Evolutionary conservation across 2,329 filamentous ascomycete genomes (phyloP), one percentile per base, ranked within the genome.

Genomic region (Colletotrichum sp.): DNA sequence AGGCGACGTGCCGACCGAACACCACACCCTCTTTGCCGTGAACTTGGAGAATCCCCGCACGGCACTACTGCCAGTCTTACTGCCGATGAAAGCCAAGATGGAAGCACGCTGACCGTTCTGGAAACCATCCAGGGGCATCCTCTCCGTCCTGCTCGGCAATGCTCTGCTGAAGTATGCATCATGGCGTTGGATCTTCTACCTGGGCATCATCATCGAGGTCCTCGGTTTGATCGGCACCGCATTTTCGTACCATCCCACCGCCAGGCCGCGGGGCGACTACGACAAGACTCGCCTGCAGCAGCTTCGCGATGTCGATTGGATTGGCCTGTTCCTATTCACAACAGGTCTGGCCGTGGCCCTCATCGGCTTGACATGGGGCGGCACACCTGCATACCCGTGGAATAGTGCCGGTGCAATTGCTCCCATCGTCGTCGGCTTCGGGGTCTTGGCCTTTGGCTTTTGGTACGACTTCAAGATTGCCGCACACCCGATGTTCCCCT

Each of bases 241-340:
- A 18, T 67, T 79, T 28, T 81, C 82, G 52, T 82, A 82, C 72
- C 76, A 76, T 39, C 81, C 81, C 10, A 80, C 80, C 2, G 73
- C 80, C 24, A 79, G 77, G 7, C 80, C 80, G 10, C 79, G 81
- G 30, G 78, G 80, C 21, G 82, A 83, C 75, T 80, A 76, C 36
- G 81, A 81, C 30, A 83, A 81, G 69, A 79, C 81, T 8, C 80
- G 80, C 18, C 80, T 78, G 79, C 76, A 83, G 66, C 78, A 82
- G 67, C 80, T 83, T 71, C 79, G 79, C 67, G 79, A 82, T 44
- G 78, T 83, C 12, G 82, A 83, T 72, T 84, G 81, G 72, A 68
- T 83, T 7, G 82, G 81, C 10, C 70, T 82, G 2, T 18, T 60
- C 18, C 74, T 82, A 3, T 82, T 81, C 63, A 75, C 78, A 0